These are phyloP conservation scores for Heterobasidion occidentale DNA, from an alignment of 1,284 basidiomycete genomes.

Conservation along the genomic window DNA sequence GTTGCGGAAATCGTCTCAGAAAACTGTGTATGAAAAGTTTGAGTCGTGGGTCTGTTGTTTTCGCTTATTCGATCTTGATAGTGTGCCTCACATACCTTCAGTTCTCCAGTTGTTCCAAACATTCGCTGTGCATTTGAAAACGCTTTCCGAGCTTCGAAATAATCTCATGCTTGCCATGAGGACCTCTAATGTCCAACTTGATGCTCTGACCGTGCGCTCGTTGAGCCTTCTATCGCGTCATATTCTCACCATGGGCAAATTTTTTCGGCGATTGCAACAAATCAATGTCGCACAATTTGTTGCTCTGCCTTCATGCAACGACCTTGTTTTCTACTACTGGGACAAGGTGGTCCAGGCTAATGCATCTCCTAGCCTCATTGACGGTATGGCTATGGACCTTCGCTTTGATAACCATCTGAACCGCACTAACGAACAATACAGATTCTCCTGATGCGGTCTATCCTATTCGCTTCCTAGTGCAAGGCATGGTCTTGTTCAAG, in stretches of 20 bases:
- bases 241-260: conserved; percentile 64
- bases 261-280: conserved; percentile 67
- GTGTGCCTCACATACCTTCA: conserved; percentile 18
- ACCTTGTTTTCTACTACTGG: conserved; percentile 73
- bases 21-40: conserved; percentile 12
- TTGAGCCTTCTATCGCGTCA: conserved; percentile 57
- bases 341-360: conserved; percentile 61
- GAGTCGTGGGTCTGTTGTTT: conserved; percentile 44
- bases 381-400: conserved; percentile 34
- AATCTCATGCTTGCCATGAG: conserved; percentile 28
- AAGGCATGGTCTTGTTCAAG: conserved; percentile 85
- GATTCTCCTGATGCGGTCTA: conserved; percentile 48
- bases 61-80: conserved; percentile 1
- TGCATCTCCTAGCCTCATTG: conserved; percentile 40
- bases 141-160: conserved; percentile 42
- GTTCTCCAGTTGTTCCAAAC: conserved; percentile 55
- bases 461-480: conserved; percentile 76
- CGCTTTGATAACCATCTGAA: not conserved
- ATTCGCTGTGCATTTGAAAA: conserved; percentile 46
- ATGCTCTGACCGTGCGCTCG: conserved; percentile 27
- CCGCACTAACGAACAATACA: conserved; percentile 14
- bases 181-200: conserved; percentile 11
- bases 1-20: conserved; percentile 38
- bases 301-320: conserved; percentile 51
- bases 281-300: conserved; percentile 53